Percentiles rank a stretch among this genome's conserved stretches.
These are phyloP conservation scores for Sutorius eximius DNA, from an alignment of 1,284 basidiomycete species.

Conservation along the genomic window DNA sequence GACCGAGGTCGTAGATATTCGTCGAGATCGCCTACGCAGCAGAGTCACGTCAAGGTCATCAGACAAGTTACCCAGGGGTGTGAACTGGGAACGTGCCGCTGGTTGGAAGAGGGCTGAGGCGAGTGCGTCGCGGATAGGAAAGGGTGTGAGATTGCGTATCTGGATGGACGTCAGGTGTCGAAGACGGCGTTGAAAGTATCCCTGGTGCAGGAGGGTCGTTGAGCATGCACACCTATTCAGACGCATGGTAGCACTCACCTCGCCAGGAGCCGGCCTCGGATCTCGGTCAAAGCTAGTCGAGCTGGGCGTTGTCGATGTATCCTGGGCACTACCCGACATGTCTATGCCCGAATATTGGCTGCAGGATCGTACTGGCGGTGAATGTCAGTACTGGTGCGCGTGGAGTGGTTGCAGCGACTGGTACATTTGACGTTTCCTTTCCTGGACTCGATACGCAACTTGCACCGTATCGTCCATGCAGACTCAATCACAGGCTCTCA, in stretches of 20 bases:
- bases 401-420: neutral
- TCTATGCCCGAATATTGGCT: slow-evolving; percentile 6
- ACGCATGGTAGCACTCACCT: slow-evolving; percentile 16
- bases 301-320: slow-evolving; percentile 14
- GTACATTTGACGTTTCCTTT: slow-evolving; percentile 23
- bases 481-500: slow-evolving; percentile 16
- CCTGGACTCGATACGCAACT: slow-evolving; percentile 7
- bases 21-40: slow-evolving; percentile 56
- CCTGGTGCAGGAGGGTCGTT: slow-evolving; percentile 11
- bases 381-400: neutral
- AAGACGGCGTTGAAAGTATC: slow-evolving; percentile 56
- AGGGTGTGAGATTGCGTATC: slow-evolving; percentile 78
- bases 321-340: slow-evolving; percentile 24
- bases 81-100: slow-evolving; percentile 57
- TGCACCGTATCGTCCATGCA: slow-evolving; percentile 12
- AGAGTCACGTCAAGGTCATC: slow-evolving; percentile 71
- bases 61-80: slow-evolving; percentile 50
- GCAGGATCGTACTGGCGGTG: neutral
- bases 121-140: slow-evolving; percentile 73
- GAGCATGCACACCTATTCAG: neutral
- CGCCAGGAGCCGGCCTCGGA: slow-evolving; percentile 4
- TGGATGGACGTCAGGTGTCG: slow-evolving; percentile 74
- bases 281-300: slow-evolving; percentile 19
- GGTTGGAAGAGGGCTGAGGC: slow-evolving; percentile 71
- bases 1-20: slow-evolving; percentile 60